phyloP scores from a whole-genome alignment of 148 eudicot species.

The Rhododendron molle region DNA sequence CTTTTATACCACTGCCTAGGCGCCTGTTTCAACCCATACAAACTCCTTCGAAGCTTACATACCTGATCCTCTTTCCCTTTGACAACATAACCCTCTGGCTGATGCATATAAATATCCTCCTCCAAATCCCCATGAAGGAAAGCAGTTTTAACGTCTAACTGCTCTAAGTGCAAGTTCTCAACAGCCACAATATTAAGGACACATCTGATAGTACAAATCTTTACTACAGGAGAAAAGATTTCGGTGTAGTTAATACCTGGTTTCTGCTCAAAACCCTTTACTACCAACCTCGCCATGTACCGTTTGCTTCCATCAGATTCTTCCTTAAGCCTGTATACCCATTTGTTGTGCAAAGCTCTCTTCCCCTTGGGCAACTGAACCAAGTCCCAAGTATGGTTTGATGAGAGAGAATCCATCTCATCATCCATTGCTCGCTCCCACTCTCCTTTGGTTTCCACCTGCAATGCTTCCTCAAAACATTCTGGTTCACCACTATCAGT shows the following conservation, averaged over 20 bases:
- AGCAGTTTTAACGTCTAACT: background rate
- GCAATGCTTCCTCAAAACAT: no score
- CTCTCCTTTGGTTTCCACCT: no score
- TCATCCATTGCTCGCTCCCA: no score
- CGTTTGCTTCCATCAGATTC: background rate
- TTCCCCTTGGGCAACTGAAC: no score
- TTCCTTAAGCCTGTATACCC: no score
- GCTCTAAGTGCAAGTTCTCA: background rate
- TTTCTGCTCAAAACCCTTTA: background rate
- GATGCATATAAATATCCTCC: background rate
- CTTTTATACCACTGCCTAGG: background rate
- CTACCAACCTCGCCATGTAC: background rate
- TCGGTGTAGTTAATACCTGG: no score
- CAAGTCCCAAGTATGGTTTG: no score
- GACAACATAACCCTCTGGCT: no score
- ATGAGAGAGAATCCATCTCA: no score
- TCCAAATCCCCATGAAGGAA: background rate
- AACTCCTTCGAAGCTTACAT: background rate
- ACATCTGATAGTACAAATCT: background rate
- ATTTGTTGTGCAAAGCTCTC: no score
- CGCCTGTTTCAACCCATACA: background rate
- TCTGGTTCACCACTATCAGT: no score
- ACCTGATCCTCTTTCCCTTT: background rate
- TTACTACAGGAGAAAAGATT: background rate
- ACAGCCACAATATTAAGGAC: background rate